Base-by-base conservation (phyloP, 768 basidiomycete species). In the Mycena crocata region DNA sequence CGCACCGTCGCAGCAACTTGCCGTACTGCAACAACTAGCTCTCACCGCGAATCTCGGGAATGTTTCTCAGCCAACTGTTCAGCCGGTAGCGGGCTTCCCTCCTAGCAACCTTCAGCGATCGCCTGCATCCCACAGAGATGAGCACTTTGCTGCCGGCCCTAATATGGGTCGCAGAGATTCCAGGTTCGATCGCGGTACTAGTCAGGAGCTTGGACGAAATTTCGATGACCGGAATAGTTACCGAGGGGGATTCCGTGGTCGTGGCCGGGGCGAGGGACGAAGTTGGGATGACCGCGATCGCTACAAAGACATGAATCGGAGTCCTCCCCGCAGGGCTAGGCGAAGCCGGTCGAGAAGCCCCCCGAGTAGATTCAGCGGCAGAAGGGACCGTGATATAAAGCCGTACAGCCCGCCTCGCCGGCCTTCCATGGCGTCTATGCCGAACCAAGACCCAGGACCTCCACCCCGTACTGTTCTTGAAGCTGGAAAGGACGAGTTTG, bases 401-500 rank as follows among this genome's bases (percentile, higher is more conserved):
- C 83, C 85, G 45, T 83, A 87, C 73, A 93, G 89, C 75, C 90
- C 91, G 66, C 86, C 89, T 66, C 79, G 80, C 61, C 83, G 85
- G 71, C 81, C 83, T 50, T 74, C 81, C 46, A 73, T 78, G 60
- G 73, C 80, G 32, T 71, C 75, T 35, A 49, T 71, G 52, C 72
- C 56, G 24, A 50, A 1, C 64, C 62, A 64, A 69, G 72, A 70
- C 46, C 60, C 73, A 54, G 73, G 72, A 57, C 75, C 71, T 60
- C 60, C 73, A 42, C 35, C 73, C 26, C 69, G 61, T 49, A 67
- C 72, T 74, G 74, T 68, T 56, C 79, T 74, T 52, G 74, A 74
- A 57, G 70, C 76, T n/a, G 89, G 81, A 62, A 93, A 89, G 78
- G 93, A 95, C 85, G 93, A 95, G 78, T 95, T 95, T 78, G 93